Evolutionary conservation across 257 asterid species (phyloP).

Genomic region (Solanum commersonii): DNA sequence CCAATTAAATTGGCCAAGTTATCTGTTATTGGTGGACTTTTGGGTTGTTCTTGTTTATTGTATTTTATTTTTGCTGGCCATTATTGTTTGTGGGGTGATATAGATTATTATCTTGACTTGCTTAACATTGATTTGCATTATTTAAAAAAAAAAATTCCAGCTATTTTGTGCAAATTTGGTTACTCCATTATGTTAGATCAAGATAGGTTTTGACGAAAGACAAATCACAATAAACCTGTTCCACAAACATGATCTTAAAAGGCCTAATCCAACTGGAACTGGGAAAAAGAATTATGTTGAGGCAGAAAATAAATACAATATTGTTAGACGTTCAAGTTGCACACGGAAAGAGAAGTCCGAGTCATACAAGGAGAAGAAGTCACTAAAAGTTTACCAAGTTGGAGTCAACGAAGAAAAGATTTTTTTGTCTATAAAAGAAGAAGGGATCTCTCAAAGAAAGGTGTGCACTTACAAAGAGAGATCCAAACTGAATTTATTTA

Average conservation of each 20-base stretch:
- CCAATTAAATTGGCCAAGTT: background rate
- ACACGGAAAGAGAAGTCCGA: no score
- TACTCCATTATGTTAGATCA: background rate
- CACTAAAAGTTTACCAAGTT: no score
- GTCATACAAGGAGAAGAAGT: no score
- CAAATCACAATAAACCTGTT: no score
- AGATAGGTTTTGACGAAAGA: background rate
- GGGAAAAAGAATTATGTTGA: no score
- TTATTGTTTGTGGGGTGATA: background rate
- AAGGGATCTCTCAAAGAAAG: background rate
- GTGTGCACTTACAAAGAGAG: background rate
- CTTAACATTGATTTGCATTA: background rate
- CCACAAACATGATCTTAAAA: no score
- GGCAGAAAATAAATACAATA: no score
- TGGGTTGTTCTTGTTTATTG: background rate
- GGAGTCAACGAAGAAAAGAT: no score
- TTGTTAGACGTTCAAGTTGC: no score
- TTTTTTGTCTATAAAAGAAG: no score
- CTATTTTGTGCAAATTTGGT: background rate
- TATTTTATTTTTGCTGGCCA: background rate
- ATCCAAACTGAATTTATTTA: no score
- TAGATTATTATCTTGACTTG: background rate
- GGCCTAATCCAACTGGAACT: no score
- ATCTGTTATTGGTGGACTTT: background rate
- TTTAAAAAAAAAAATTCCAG: fast-evolving